These are phyloP conservation scores for Claviceps paspali DNA, from an alignment of 2,329 filamentous ascomycete genomes.

Conservation along the genomic window DNA sequence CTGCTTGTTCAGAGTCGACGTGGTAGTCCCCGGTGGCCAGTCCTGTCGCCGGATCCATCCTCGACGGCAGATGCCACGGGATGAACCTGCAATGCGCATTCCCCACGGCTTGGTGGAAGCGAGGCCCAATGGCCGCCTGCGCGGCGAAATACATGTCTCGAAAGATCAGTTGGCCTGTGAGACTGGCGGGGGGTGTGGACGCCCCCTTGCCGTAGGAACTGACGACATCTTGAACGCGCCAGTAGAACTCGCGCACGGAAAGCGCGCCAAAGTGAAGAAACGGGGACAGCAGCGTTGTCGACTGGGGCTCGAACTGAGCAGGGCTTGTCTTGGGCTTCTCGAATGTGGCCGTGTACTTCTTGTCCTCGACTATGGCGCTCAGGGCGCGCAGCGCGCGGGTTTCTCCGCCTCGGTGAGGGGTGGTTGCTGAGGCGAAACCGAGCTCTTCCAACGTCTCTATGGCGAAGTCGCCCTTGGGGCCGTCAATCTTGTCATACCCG, in stretches of 20 bases:
- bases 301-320: conserved; percentile 55
- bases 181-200: conserved; percentile 49
- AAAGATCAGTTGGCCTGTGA: conserved; percentile 61
- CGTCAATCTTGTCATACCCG: conserved; percentile 45
- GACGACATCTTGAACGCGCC: conserved; percentile 49
- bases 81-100: conserved; percentile 60
- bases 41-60: conserved; percentile 27
- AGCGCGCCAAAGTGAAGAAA: conserved; percentile 62
- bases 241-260: conserved; percentile 58
- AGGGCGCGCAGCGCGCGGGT: conserved; percentile 44
- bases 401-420: conserved; percentile 58
- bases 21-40: conserved; percentile 44
- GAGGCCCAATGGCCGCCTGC: conserved; percentile 49
- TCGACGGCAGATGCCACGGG: conserved; percentile 61
- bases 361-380: conserved; percentile 41
- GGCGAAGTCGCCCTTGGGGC: conserved; percentile 52
- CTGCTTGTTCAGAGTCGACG: conserved; percentile 46
- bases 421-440: conserved; percentile 48
- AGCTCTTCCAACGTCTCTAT: conserved; percentile 59
- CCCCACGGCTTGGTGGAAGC: conserved; percentile 48
- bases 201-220: conserved; percentile 38
- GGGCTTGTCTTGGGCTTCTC: conserved; percentile 63
- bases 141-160: conserved; percentile 75
- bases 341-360: conserved; percentile 57
- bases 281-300: conserved; percentile 58